Evolutionary conservation across 2,329 filamentous ascomycete species (phyloP).

Genomic region (Aspergillus transmontanensis): DNA sequence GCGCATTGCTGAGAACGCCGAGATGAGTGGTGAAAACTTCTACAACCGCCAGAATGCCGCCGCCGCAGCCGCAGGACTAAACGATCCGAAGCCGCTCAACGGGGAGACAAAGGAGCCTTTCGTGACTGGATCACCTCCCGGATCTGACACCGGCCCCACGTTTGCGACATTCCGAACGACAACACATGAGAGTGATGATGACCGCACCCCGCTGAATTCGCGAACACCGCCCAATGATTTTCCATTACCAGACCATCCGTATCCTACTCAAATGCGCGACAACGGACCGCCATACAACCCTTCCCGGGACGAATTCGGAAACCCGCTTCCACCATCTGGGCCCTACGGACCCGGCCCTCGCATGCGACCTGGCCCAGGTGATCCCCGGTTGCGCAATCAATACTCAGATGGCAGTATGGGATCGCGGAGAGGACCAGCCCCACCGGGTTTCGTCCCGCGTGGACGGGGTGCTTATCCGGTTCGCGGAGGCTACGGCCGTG

Average conservation of each 20-base stretch:
- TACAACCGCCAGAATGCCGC: constrained; percentile 65
- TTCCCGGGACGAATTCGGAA: constrained; percentile 42
- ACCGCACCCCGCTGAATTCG: constrained; percentile 43
- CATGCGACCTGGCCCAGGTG: constrained; percentile 46
- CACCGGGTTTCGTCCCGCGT: constrained; percentile 51
- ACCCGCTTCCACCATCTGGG: constrained; percentile 41
- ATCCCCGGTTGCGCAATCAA: constrained; percentile 48
- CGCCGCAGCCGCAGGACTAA: constrained; percentile 29
- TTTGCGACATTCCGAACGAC: constrained; percentile 48
- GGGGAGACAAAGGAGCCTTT: constrained; percentile 60
- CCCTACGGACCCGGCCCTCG: constrained; percentile 31
- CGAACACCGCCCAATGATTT: constrained; percentile 33
- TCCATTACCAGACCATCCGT: constrained; percentile 29
- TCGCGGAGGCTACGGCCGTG: constrained; percentile 48
- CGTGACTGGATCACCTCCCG: constrained; percentile 56
- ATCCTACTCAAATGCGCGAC: constrained; percentile 30
- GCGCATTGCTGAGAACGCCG: constrained; percentile 88
- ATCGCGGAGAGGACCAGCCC: constrained; percentile 42
- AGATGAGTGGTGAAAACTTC: constrained; percentile 95
- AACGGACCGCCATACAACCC: constrained; percentile 35
- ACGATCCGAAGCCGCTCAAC: constrained; percentile 35
- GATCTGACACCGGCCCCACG: constrained; percentile 51
- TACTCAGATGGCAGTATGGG: constrained; percentile 51
- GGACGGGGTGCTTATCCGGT: constrained; percentile 59
- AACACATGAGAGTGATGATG: constrained; percentile 41